Percentiles rank a stretch among this genome's conserved stretches.
phyloP scores from a whole-genome alignment of 2,329 filamentous ascomycete species.

The Drechslerella dactyloides region DNA sequence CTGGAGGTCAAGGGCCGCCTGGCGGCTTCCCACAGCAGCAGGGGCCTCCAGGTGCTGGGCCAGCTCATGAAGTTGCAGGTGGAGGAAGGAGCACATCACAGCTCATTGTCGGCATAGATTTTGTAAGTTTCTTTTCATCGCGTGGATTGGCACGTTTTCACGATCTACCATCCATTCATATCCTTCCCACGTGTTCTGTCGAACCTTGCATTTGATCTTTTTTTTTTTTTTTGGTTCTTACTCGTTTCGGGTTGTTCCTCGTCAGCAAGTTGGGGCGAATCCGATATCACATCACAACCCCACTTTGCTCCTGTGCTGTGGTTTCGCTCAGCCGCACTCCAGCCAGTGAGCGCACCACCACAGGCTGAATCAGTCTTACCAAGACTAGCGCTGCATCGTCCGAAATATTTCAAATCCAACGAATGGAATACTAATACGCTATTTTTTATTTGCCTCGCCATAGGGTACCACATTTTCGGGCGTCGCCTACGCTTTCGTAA shows the following conservation, averaged over 20 bases:
- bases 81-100: conserved; percentile 91
- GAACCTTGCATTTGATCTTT: not conserved
- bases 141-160: conserved; percentile 40
- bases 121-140: conserved; percentile 73
- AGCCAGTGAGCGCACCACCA: conserved; percentile 15
- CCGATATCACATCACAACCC: conserved; percentile 45
- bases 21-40: conserved; percentile 54
- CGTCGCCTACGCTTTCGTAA: conserved; percentile 90
- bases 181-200: conserved; percentile 8
- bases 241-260: conserved; percentile 1
- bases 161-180: conserved; percentile 1
- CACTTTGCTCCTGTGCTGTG: conserved; percentile 31
- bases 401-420: conserved; percentile 26
- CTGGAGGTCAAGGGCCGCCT: conserved; percentile 55
- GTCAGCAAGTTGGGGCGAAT: conserved; percentile 22
- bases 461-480: conserved; percentile 97
- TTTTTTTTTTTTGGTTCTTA: not conserved
- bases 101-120: conserved; percentile 98
- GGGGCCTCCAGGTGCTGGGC: conserved; percentile 51
- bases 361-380: conserved; percentile 14
- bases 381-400: not conserved
- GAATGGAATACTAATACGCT: conserved; percentile 16
- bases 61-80: conserved; percentile 74
- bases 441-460: not conserved
- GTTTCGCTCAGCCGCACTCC: conserved; percentile 46